These are phyloP conservation scores for Pluteus cervinus DNA, from an alignment of 768 basidiomycete genomes.

Conservation along the genomic window DNA sequence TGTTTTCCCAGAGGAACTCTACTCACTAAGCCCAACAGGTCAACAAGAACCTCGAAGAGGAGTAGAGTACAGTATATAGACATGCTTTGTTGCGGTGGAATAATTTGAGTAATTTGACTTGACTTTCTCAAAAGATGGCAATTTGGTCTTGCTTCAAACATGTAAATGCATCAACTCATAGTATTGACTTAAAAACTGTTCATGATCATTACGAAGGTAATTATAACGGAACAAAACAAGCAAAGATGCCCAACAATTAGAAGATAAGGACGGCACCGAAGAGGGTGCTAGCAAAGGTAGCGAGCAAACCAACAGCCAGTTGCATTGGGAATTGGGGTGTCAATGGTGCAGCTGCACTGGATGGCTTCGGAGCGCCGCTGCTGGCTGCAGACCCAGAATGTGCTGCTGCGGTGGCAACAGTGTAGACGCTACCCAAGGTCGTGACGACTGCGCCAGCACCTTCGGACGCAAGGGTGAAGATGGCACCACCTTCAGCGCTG, in stretches of 20 bases:
- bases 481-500: slow-evolving; percentile 52
- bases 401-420: slow-evolving; percentile 35
- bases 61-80: slow-evolving; percentile 8
- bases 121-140: no score
- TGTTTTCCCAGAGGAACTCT: slow-evolving; percentile 1
- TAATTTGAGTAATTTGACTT: no score
- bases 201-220: no score
- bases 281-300: slow-evolving; percentile 32
- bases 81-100: no score
- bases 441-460: slow-evolving; percentile 40
- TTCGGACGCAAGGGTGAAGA: slow-evolving; percentile 48
- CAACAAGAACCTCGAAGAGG: slow-evolving; percentile 57
- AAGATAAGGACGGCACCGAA: slow-evolving; percentile 34
- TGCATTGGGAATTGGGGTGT: slow-evolving; percentile 21
- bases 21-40: slow-evolving; percentile 27
- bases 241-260: no score
- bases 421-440: slow-evolving; percentile 48
- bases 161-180: no score
- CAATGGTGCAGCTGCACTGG: slow-evolving; percentile 13
- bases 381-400: slow-evolving; percentile 12
- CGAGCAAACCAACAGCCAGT: slow-evolving; percentile 25
- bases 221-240: no score
- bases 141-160: no score
- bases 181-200: no score
- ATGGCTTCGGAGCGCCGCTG: slow-evolving; percentile 23